Evolutionary conservation across 2,329 filamentous ascomycete genomes (phyloP).

Genomic region (Myotisia sp.): DNA sequence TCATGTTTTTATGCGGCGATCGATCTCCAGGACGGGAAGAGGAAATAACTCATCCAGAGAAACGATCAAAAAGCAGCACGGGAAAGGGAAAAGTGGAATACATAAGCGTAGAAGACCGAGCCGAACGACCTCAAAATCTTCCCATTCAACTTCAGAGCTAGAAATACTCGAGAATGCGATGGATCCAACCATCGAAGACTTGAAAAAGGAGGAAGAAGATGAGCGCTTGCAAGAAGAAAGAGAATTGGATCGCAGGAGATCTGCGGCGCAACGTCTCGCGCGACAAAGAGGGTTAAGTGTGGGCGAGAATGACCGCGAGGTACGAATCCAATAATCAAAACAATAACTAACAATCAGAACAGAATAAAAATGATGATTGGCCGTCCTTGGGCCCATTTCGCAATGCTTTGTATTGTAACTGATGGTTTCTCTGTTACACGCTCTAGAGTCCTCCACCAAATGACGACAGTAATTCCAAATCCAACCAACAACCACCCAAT

Average conservation of each 20-base stretch:
- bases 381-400: no score
- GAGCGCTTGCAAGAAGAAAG: conserved; percentile 42
- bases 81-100: conserved; percentile 22
- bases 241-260: conserved; percentile 38
- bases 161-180: conserved; percentile 18
- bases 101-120: conserved; percentile 18
- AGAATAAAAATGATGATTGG: no score
- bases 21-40: conserved; percentile 35
- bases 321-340: conserved; percentile 9
- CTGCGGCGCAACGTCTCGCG: conserved; percentile 43
- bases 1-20: conserved; percentile 33
- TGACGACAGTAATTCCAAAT: no score
- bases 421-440: no score
- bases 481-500: no score
- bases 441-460: background rate
- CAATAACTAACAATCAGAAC: no score
- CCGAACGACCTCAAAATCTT: conserved; percentile 15
- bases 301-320: conserved; percentile 18
- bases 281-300: conserved; percentile 37
- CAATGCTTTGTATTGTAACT: no score
- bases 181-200: conserved; percentile 38
- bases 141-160: conserved; percentile 15
- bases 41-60: conserved; percentile 35
- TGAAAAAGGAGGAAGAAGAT: conserved; percentile 45
- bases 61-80: conserved; percentile 22